Conservation (phyloP, 208 protist species). For the Giardia muris region DNA sequence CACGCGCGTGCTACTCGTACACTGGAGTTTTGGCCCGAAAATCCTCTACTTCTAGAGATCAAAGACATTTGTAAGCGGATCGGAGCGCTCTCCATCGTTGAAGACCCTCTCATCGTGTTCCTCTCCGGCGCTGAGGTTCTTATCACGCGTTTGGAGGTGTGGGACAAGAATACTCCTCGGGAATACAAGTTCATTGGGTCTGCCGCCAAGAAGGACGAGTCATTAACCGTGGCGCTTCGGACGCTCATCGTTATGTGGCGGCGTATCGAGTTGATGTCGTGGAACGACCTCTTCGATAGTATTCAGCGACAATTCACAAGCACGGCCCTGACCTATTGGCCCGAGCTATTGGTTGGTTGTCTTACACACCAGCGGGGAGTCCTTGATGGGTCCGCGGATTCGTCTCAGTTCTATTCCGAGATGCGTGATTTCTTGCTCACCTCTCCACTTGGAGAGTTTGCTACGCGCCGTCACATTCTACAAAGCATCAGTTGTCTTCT, state of each 20-base stretch:
- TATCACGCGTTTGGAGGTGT: conserved; percentile 37
- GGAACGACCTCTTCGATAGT: conserved; percentile 10
- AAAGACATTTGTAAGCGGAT: not conserved
- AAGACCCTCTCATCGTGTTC: conserved; percentile 36
- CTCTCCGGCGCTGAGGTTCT: conserved; percentile 42
- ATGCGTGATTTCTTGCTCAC: not conserved
- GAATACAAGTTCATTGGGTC: not conserved
- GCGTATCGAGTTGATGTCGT: conserved; percentile 21
- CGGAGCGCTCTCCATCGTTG: not conserved
- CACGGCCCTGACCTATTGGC: not conserved
- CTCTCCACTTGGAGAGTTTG: conserved; percentile 50
- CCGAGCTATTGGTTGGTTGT: not conserved
- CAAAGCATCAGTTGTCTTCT: conserved; percentile 38
- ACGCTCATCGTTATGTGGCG: not conserved
- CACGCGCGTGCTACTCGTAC: not conserved
- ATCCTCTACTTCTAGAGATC: not conserved
- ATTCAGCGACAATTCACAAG: not conserved
- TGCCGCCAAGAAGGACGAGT: not conserved
- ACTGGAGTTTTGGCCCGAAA: not conserved
- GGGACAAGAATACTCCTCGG: conserved; percentile 33
- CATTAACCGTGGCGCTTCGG: not conserved
- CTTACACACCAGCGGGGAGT: not conserved
- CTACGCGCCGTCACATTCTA: conserved; percentile 45
- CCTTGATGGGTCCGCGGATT: not conserved
- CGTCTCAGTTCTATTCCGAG: not conserved